Evolutionary conservation across 176 grass and related monocot genomes (phyloP), one percentile per base, ranked within the genome.

Genomic region (Pontederia paniculata): DNA sequence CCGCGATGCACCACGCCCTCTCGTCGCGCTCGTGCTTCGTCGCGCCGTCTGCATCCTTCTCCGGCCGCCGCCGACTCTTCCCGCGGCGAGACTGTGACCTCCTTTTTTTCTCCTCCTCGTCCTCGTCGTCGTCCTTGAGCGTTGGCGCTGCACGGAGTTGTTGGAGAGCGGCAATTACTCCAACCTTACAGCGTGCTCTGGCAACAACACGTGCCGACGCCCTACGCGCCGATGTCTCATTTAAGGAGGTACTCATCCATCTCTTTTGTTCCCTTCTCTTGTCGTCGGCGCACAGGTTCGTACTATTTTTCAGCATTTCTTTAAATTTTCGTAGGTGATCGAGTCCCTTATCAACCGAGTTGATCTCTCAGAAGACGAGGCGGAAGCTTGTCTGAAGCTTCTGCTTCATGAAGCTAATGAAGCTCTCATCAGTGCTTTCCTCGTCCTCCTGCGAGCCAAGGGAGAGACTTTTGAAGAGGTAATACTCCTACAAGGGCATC

Each of bases 381-480:
- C 93, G 14, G 83, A 98, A 74, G 54, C 66, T 4, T 82, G 80
- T 59, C 77, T 98, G 21, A 77, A 68, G 20, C 77, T 91, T 65
- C 62, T 98, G 7, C 80, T 98, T 12, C 3, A 70, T 8, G 80
- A 91, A 63, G 28, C 63, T 44, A 73, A 91, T 22, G 87, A 98
- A 57, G 80, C 83, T n/a, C 71, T 80, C 50, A 98, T 98, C 53
- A 77, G 86, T 44, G 83, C 93, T 60, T 98, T 98, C 72, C 80
- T 98, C 44, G 86, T 98, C 22, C 93, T 98, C 51, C 77, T 98
- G 62, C 71, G 93, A 23, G 83, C 80, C 70, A 98, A 98, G 80
- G 87, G 93, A 59, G 93, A 98, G 69, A 98, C 86, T 48, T 98
- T 74, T 66, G 82, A 98, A 37, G 87, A 98, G 90, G 90, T 86